Evolutionary conservation across 2,329 filamentous ascomycete species (phyloP).

Genomic region (Allantophomopsis cytisporea): DNA sequence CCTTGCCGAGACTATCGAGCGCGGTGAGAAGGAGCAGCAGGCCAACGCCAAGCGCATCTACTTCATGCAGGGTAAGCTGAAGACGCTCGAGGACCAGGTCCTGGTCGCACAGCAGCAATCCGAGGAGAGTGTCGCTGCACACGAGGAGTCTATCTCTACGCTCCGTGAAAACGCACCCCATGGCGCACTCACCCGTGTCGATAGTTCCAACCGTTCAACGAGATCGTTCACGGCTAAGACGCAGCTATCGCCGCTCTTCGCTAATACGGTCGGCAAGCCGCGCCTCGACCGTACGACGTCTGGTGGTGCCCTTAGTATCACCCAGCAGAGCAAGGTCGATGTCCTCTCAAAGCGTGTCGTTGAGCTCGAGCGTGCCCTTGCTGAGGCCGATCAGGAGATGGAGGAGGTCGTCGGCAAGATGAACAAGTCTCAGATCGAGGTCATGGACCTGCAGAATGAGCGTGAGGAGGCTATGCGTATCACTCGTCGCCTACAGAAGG

Average conservation of each 20-base stretch:
- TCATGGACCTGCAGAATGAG: slow-evolving; percentile 63
- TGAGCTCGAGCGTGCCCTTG: slow-evolving; percentile 72
- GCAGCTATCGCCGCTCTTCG: slow-evolving; percentile 48
- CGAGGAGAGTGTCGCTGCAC: slow-evolving; percentile 68
- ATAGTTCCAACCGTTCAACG: slow-evolving; percentile 34
- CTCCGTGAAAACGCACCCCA: slow-evolving; percentile 62
- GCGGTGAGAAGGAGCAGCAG: slow-evolving; percentile 74
- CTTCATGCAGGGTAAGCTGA: slow-evolving; percentile 68
- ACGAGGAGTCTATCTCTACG: slow-evolving; percentile 72
- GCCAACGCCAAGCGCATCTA: slow-evolving; percentile 72
- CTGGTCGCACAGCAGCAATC: slow-evolving; percentile 72
- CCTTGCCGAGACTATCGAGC: slow-evolving; percentile 64
- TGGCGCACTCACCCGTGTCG: slow-evolving; percentile 62
- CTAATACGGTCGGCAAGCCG: slow-evolving; percentile 30
- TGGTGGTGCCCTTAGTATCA: slow-evolving; percentile 46
- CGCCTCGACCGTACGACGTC: slow-evolving; percentile 31
- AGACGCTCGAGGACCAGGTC: slow-evolving; percentile 71
- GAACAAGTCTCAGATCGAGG: slow-evolving; percentile 73
- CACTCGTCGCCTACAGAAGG: slow-evolving; percentile 54
- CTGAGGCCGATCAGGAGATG: slow-evolving; percentile 69
- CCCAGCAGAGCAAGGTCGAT: slow-evolving; percentile 61
- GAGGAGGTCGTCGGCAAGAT: slow-evolving; percentile 71
- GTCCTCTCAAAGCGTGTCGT: slow-evolving; percentile 64
- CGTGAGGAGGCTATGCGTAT: slow-evolving; percentile 61
- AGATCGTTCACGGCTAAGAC: slow-evolving; percentile 41